Evolutionary conservation across 805 yeast species (phyloP), one percentile per base, ranked within the genome.

Genomic region (Cyberlindnera bimundalis): DNA sequence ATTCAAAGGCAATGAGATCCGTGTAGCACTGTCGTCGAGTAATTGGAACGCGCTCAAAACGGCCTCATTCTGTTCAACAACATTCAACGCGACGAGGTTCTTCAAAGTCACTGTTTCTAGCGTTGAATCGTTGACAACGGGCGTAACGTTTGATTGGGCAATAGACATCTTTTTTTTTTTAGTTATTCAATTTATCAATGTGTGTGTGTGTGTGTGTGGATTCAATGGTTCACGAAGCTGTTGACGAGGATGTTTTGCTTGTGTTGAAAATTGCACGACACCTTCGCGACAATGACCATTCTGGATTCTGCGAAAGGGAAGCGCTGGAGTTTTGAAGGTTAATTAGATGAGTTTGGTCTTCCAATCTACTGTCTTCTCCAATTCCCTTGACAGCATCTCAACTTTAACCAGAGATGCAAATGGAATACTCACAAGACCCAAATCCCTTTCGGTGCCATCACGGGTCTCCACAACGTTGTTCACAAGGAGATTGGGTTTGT

Each of bases 381-480:
- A 29, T 15, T 57, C 61, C 0, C 17, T n/a, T 1, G 44, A 37
- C 4, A 33, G 29, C 11, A 51, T 45, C 31, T 49, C 52, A n/a
- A 57, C 42, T 3, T 35, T 25, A 4, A 20, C 17, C 0, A 55
- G 41, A 1, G 57, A 35, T 2, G 39, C 32, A 18, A 28, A 33
- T 0, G 61, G 61, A 1, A 57, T 44, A 3, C 57, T 52, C 2
- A 57, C 57, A 5, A 57, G 45, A 4, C 61, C 61, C 17, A 57
- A 23, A 4, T 48, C 49, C 13, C 52, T 32, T 15, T 27, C 3
- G 10, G 25, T 28, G 9, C 19, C 27, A 10, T 27, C 29, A 1
- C 49, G 35, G 11, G 27, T 18, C 29, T 57, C 61, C 2, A 33
- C n/a, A 9, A 46, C 51, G 33, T 55, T 47, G 18, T 48, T 42